Percentiles rank a stretch among this genome's conserved stretches.
Conservation (phyloP, 352 stramenopile genomes). For the Thraustochytrium sp. region DNA sequence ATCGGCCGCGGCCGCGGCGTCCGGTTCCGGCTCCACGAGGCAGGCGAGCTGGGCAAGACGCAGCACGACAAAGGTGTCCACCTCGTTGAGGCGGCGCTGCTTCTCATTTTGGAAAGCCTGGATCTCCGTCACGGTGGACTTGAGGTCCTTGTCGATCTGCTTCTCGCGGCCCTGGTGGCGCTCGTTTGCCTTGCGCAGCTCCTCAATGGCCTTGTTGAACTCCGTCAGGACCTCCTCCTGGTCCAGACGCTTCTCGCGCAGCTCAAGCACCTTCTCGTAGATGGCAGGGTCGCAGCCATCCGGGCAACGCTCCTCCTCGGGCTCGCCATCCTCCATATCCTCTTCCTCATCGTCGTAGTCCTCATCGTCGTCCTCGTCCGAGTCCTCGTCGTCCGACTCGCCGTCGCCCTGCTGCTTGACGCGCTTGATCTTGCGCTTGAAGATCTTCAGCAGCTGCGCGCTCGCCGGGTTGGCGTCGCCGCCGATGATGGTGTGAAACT, state of each 20-base stretch:
- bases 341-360: slow-evolving; percentile 74
- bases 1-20: neutral
- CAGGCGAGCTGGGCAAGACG: slow-evolving; percentile 62
- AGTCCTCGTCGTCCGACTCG: slow-evolving; percentile 62
- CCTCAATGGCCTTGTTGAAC: slow-evolving; percentile 72
- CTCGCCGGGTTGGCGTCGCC: slow-evolving; percentile 60
- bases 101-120: slow-evolving; percentile 86
- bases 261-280: slow-evolving; percentile 81
- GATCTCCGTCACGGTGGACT: slow-evolving; percentile 74
- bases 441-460: slow-evolving; percentile 74
- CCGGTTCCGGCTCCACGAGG: slow-evolving; percentile 19
- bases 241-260: slow-evolving; percentile 81
- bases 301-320: slow-evolving; percentile 81
- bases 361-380: slow-evolving; percentile 64
- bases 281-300: slow-evolving; percentile 73
- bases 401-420: slow-evolving; percentile 66
- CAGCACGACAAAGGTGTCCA: slow-evolving; percentile 71
- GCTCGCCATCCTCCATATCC: slow-evolving; percentile 79
- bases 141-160: slow-evolving; percentile 84
- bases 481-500: slow-evolving; percentile 49
- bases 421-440: slow-evolving; percentile 80
- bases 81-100: slow-evolving; percentile 77
- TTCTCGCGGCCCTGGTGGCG: slow-evolving; percentile 64
- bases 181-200: slow-evolving; percentile 75
- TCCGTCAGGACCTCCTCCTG: slow-evolving; percentile 78